Conservation (phyloP, 768 basidiomycete species). For the Kwoniella mangroviensis region DNA sequence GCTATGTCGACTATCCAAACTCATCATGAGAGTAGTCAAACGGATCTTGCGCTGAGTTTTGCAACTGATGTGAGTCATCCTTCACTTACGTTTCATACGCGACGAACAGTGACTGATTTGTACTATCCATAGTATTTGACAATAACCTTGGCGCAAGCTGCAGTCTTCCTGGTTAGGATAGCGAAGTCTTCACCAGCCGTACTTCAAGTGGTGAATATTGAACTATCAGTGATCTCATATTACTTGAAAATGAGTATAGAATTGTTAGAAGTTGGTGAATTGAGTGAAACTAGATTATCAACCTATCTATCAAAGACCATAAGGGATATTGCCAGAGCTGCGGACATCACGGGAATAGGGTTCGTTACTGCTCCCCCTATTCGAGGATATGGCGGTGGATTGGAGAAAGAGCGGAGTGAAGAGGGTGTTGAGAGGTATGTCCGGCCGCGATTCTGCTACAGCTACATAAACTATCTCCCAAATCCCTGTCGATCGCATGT, state of each 20-base stretch:
- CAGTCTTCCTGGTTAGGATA: slow-evolving; percentile 38
- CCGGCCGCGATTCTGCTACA: neutral
- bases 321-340: slow-evolving; percentile 38
- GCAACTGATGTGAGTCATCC: slow-evolving; percentile 44
- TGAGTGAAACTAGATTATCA: slow-evolving; percentile 40
- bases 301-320: slow-evolving; percentile 48
- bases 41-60: slow-evolving; percentile 45
- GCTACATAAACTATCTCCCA: neutral
- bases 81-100: neutral
- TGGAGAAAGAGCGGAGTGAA: neutral
- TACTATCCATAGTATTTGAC: slow-evolving; percentile 25
- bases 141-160: slow-evolving; percentile 31
- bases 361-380: neutral
- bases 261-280: slow-evolving; percentile 34
- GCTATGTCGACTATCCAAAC: slow-evolving; percentile 44
- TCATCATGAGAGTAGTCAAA: slow-evolving; percentile 45
- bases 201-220: slow-evolving; percentile 24
- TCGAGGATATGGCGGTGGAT: neutral
- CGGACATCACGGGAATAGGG: slow-evolving; percentile 29
- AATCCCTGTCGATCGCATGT: neutral
- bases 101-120: neutral
- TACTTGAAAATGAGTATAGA: slow-evolving; percentile 46
- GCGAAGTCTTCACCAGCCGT: slow-evolving; percentile 30
- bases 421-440: slow-evolving; percentile 13
- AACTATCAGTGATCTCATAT: slow-evolving; percentile 41